Evolutionary conservation across 2,329 filamentous ascomycete species (phyloP).

Genomic region (Trichothecium roseum): DNA sequence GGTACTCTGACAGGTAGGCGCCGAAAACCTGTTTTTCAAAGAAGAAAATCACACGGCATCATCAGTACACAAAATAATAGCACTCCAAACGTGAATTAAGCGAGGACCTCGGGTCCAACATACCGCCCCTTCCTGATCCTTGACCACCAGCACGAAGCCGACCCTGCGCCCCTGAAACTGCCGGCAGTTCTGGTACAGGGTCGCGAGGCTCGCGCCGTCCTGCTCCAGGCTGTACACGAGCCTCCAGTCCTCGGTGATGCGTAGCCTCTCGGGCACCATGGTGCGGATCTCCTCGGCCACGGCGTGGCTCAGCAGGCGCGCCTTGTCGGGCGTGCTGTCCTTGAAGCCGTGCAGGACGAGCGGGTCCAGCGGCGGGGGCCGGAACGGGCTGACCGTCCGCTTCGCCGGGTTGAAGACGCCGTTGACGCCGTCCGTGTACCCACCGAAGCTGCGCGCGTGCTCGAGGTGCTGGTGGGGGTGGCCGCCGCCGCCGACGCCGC

Average conservation of each 20-base stretch:
- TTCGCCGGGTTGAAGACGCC: conserved; percentile 41
- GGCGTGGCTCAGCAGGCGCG: conserved; percentile 57
- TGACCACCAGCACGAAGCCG: conserved; percentile 82
- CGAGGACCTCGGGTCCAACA: neutral
- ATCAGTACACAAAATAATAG: conserved; percentile 1
- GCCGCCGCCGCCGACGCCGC: conserved; percentile 15
- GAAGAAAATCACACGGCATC: neutral
- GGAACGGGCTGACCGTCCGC: conserved; percentile 66
- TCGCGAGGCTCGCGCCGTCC: conserved; percentile 78
- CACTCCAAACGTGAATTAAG: too few species aligned
- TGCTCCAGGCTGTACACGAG: conserved; percentile 85
- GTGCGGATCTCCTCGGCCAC: conserved; percentile 90
- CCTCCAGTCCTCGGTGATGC: conserved; percentile 79
- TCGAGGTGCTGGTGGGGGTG: conserved; percentile 48
- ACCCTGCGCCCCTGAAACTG: conserved; percentile 58
- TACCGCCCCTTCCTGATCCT: conserved; percentile 66
- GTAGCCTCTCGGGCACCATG: conserved; percentile 75
- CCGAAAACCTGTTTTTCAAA: conserved; percentile 58
- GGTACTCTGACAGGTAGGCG: conserved; percentile 84
- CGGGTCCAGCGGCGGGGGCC: conserved; percentile 80
- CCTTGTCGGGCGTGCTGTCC: conserved; percentile 44
- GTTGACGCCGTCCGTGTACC: conserved; percentile 34
- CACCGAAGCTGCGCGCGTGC: conserved; percentile 10
- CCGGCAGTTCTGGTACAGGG: conserved; percentile 73
- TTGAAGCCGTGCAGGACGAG: conserved; percentile 59